phyloP scores from a whole-genome alignment of 805 yeast species.

The Lipomyces yamanashiensis region DNA sequence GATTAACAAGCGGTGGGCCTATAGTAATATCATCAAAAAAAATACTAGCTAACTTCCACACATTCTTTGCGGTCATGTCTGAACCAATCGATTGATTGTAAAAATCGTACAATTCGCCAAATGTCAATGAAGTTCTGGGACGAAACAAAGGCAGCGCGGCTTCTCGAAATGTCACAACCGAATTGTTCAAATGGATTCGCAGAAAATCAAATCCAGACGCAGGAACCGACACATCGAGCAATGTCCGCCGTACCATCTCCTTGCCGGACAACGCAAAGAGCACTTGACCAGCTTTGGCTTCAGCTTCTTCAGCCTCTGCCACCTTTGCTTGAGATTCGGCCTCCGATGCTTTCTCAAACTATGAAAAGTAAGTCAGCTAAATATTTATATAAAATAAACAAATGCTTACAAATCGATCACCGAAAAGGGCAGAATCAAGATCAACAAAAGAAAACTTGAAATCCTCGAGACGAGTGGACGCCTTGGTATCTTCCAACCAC shows the following conservation, averaged over 20 bases:
- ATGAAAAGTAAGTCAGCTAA: neutral
- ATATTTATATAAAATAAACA: no score
- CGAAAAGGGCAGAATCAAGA: slow-evolving; percentile 57
- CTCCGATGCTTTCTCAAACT: slow-evolving; percentile 6
- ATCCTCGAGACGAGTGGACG: slow-evolving; percentile 14
- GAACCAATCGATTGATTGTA: neutral
- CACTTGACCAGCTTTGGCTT: slow-evolving; percentile 1
- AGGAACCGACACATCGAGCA: neutral
- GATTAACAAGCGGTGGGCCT: slow-evolving; percentile 11
- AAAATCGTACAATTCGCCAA: slow-evolving; percentile 7
- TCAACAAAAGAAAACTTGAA: slow-evolving; percentile 44
- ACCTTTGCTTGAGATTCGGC: neutral
- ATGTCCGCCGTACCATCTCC: neutral
- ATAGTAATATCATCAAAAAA: slow-evolving; percentile 57
- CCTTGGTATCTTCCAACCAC: slow-evolving; percentile 2
- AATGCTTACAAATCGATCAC: slow-evolving; percentile 20
- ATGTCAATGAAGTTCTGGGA: slow-evolving; percentile 8
- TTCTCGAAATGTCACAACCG: slow-evolving; percentile 9
- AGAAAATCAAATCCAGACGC: slow-evolving; percentile 19
- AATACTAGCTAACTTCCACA: slow-evolving; percentile 64
- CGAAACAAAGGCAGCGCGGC: slow-evolving; percentile 21
- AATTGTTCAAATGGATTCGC: slow-evolving; percentile 9
- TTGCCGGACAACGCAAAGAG: slow-evolving; percentile 7
- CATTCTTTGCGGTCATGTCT: slow-evolving; percentile 29
- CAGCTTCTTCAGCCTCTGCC: neutral